Base-by-base conservation (phyloP, 352 stramenopile genomes). In the Thalassiosira delicatula region DNA sequence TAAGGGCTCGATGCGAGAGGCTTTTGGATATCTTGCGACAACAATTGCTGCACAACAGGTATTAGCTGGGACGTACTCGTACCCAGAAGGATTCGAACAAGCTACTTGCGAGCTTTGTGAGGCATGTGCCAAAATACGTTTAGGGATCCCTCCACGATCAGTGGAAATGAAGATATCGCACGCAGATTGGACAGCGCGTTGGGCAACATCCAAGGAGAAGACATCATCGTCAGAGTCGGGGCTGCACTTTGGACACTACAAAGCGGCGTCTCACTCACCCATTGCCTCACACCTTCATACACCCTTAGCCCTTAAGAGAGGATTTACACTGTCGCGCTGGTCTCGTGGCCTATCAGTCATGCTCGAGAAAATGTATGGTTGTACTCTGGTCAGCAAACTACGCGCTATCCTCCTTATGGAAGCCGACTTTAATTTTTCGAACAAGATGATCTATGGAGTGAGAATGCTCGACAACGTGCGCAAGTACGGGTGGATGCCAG, bases 221-320 rank as follows among this genome's bases (percentile, higher is more conserved):
- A 88, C 81, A 2, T 85, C 76, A 0, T 88, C 76, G 0, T 88
- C 81, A 33, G 25, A 59, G 4, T 85, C 76, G 14, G 42, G 66
- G 7, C 46, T 80, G 0, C 76, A 83, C 27, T 88, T 88, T 33
- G 70, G 76, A 2, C 76, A 85, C 62, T 85, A 83, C 59, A 88
- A 76, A 19, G 65, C 70, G 12, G 78, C 56, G 7, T 53, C 71
- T 19, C 2, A 69, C 0, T 85, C 61, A 9, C 23, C 42, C 7
- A 32, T 68, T 3, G 60, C 83, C 17, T 79, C 62, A n/a, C n/a
- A n/a, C n/a, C n/a, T n/a, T n/a, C n/a, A n/a, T n/a, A n/a, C n/a
- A n/a, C n/a, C n/a, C n/a, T n/a, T n/a, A n/a, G n/a, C n/a, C n/a
- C n/a, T n/a, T n/a, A n/a, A n/a, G n/a, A n/a, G n/a, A n/a, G n/a